phyloP scores from a whole-genome alignment of 2,329 filamentous ascomycete species.

The Penicillium sp. region DNA sequence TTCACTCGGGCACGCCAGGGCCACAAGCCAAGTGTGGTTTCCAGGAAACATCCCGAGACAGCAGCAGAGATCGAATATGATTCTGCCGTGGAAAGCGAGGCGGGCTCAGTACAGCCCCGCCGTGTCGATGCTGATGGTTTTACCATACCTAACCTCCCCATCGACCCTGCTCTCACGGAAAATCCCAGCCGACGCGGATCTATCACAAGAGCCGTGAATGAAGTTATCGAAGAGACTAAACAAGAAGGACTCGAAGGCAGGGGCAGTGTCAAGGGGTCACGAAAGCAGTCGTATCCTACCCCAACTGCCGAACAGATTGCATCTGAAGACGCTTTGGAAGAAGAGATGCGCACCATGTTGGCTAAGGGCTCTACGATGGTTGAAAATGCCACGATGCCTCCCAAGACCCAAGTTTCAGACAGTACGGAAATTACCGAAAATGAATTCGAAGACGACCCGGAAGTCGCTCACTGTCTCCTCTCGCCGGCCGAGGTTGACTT shows the following conservation, averaged over 20 bases:
- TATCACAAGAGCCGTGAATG: conserved; percentile 26
- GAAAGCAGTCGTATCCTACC: conserved; percentile 47
- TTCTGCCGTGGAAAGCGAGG: conserved; percentile 22
- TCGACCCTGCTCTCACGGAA: conserved; percentile 48
- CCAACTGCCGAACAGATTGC: conserved; percentile 66
- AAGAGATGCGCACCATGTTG: conserved; percentile 72
- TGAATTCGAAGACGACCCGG: conserved; percentile 87
- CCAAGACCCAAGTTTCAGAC: conserved; percentile 56
- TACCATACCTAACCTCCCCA: conserved; percentile 60
- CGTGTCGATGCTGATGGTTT: conserved; percentile 70
- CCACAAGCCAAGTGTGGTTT: conserved; percentile 57
- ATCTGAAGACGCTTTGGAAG: conserved; percentile 63
- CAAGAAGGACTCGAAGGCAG: conserved; percentile 24
- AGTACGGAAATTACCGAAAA: conserved; percentile 68
- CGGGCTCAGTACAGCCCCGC: conserved; percentile 33
- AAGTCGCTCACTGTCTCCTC: conserved; percentile 80
- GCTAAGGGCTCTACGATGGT: conserved; percentile 43
- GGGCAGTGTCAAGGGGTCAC: conserved; percentile 36
- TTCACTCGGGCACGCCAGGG: conserved; percentile 64
- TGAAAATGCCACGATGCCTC: conserved; percentile 26
- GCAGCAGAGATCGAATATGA: conserved; percentile 52
- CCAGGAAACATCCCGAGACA: conserved; percentile 38
- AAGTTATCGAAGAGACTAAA: conserved; percentile 27
- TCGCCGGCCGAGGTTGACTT: conserved; percentile 73
- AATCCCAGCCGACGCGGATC: conserved; percentile 23